Base-by-base conservation (phyloP, 2,329 filamentous ascomycete genomes). In the Cladosporium sp. region DNA sequence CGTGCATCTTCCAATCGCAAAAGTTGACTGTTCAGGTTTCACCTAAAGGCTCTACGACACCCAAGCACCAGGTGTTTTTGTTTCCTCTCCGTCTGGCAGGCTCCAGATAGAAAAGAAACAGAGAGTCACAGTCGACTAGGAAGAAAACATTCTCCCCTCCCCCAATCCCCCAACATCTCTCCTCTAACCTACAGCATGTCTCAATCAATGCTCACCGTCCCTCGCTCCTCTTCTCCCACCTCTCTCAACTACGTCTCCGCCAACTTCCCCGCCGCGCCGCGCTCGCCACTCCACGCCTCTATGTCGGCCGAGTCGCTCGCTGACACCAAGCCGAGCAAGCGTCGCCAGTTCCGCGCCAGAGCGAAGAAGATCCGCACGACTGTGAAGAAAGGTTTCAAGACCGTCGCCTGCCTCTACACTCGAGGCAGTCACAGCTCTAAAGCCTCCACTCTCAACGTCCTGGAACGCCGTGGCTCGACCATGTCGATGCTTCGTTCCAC, bases 191-290 rank as follows among this genome's bases (percentile, higher is more conserved):
- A 4, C 22, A 27, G 5, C 22, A n/a, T n/a, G n/a, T n/a, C n/a
- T n/a, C n/a, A n/a, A n/a, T n/a, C n/a, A n/a, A n/a, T n/a, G n/a
- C n/a, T n/a, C n/a, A n/a, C n/a, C n/a, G n/a, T n/a, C n/a, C n/a
- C n/a, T n/a, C n/a, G n/a, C n/a, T n/a, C n/a, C n/a, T n/a, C n/a
- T n/a, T 34, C 24, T 32, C 43, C 34, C n/a, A 32, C 19, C n/a
- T 47, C 43, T 7, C 32, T 47, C 32, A 47, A 47, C 43, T 47
- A 47, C 34, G 19, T 47, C 32, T 38, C 34, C 7, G n/a, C 22
- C 18, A 36, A 45, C 43, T 24, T 30, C n/a, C 29, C 20, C 15
- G 18, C 20, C 29, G 30, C 29, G 8, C 13, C 9, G 13, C 24
- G 9, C n/a, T 17, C 17, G 13, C 24, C 20, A 13, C 15, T 43